These are phyloP conservation scores for Pseudoneurospora amorphoporcata DNA, from an alignment of 495 filamentous ascomycete genomes.

Conservation along the genomic window DNA sequence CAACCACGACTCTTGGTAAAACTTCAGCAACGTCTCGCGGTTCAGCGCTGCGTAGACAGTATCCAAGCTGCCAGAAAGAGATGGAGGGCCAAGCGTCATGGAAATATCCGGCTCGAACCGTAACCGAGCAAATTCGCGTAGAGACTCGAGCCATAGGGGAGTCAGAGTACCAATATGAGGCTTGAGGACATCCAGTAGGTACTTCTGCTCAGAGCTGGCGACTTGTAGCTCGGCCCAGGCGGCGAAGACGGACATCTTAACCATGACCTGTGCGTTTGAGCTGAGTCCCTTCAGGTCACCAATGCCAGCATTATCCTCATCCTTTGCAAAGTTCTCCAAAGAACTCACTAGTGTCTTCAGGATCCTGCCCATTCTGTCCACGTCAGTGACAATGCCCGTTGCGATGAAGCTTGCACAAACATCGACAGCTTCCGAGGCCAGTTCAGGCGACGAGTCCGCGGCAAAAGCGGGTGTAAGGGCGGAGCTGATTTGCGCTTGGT, in stretches of 20 bases:
- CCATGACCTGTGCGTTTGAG: constrained; percentile 96
- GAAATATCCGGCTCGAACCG: constrained; percentile 97
- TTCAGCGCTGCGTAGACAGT: constrained; percentile 90
- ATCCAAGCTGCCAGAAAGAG: constrained; percentile 70
- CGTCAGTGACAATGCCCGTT: constrained; percentile 92
- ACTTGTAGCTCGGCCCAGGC: constrained; percentile 99
- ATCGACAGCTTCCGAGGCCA: constrained; percentile 90
- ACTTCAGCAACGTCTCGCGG: constrained; percentile 83
- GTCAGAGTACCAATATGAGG: constrained; percentile 83
- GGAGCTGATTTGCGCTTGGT: constrained; percentile 95
- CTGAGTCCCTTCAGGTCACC: constrained; percentile 89
- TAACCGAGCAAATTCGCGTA: constrained; percentile 87
- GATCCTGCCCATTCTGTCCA: constrained; percentile 96
- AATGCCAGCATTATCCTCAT: constrained; percentile 75
- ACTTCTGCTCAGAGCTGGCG: constrained; percentile 84
- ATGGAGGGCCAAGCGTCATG: constrained; percentile 63
- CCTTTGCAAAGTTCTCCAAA: constrained; percentile 82
- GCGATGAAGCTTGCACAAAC: constrained; percentile 97
- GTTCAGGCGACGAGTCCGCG: constrained; percentile 85
- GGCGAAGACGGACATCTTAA: constrained; percentile 93
- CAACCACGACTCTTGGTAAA: constrained; percentile 97
- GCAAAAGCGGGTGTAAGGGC: constrained; percentile 95
- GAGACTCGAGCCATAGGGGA: constrained; percentile 84
- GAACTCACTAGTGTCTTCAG: constrained; percentile 85
- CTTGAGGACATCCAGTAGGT: constrained; percentile 78